A percentile compares a stretch with the other conserved stretches of the same genome.
Evolutionary conservation across 2,329 filamentous ascomycete species (phyloP).

Genomic region (Colletotrichum lini): DNA sequence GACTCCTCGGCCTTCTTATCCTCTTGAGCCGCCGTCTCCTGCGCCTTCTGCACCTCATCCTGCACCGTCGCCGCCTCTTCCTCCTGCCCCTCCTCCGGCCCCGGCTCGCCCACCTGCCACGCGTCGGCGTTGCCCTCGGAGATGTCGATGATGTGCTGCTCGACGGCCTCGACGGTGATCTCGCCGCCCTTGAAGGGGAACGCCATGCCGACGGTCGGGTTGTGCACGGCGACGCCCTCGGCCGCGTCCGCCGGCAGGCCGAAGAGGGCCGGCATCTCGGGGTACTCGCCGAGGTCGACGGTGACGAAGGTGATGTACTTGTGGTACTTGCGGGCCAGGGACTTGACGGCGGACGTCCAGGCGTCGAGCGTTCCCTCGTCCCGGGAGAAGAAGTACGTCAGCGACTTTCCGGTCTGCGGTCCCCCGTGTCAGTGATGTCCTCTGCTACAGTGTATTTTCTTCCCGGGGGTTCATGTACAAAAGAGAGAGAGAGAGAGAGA

Average conservation of each 20-base stretch:
- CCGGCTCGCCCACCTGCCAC: slow-evolving; percentile 50
- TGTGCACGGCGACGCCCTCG: slow-evolving; percentile 59
- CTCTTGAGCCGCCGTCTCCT: slow-evolving; percentile 38
- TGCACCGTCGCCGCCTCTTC: neutral
- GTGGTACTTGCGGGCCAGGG: slow-evolving; percentile 60
- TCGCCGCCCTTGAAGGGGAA: slow-evolving; percentile 53
- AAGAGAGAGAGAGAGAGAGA: too few species aligned
- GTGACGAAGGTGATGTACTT: slow-evolving; percentile 65
- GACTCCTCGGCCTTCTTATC: neutral
- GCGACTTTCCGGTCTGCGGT: slow-evolving; percentile 54
- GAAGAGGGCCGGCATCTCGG: slow-evolving; percentile 57
- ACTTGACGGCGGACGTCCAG: slow-evolving; percentile 53
- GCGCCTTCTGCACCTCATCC: slow-evolving; percentile 39
- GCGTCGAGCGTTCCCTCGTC: slow-evolving; percentile 49
- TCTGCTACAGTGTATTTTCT: too few species aligned
- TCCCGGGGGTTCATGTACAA: too few species aligned
- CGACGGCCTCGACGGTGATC: slow-evolving; percentile 54
- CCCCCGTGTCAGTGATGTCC: neutral
- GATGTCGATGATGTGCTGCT: slow-evolving; percentile 61
- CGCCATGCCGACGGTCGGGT: slow-evolving; percentile 59
- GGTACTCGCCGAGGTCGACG: slow-evolving; percentile 61
- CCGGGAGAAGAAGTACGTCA: slow-evolving; percentile 53
- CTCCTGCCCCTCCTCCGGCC: neutral
- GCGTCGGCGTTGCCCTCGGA: slow-evolving; percentile 58
- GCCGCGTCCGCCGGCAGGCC: slow-evolving; percentile 51